A percentile compares a stretch with the other conserved stretches of the same genome.
phyloP scores from a whole-genome alignment of 1,139 yeast genomes.

The Kluyveromyces marxianus region DNA sequence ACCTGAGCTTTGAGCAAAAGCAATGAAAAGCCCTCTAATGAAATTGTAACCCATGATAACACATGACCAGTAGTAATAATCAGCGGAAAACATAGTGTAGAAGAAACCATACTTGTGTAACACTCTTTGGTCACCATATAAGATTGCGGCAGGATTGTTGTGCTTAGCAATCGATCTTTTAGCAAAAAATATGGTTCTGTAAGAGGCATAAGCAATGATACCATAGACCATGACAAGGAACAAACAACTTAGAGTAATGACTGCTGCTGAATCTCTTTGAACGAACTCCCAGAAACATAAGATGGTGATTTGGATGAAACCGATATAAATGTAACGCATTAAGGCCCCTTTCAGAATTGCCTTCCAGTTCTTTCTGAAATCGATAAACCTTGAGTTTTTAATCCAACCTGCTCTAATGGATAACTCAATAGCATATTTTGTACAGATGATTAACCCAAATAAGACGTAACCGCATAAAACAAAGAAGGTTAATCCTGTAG shows the following conservation, averaged over 20 bases:
- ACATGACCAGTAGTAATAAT: slow-evolving; percentile 67
- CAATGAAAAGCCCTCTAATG: slow-evolving; percentile 56
- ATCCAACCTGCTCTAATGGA: slow-evolving; percentile 38
- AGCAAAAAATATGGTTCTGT: slow-evolving; percentile 53
- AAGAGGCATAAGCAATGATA: slow-evolving; percentile 52
- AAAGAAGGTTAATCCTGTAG: slow-evolving; percentile 71
- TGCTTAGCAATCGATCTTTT: slow-evolving; percentile 43
- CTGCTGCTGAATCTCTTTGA: slow-evolving; percentile 64
- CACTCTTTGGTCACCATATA: slow-evolving; percentile 61
- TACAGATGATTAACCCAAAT: slow-evolving; percentile 40
- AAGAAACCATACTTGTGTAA: slow-evolving; percentile 68
- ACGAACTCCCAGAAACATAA: slow-evolving; percentile 72
- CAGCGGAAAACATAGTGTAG: slow-evolving; percentile 76
- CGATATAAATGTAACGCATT: slow-evolving; percentile 64
- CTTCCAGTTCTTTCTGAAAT: slow-evolving; percentile 48
- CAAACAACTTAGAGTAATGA: slow-evolving; percentile 60
- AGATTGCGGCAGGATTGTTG: slow-evolving; percentile 68
- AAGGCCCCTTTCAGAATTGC: slow-evolving; percentile 58
- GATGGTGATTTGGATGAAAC: slow-evolving; percentile 63
- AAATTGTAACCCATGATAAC: slow-evolving; percentile 49
- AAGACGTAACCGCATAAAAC: slow-evolving; percentile 59
- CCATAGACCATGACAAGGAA: slow-evolving; percentile 49
- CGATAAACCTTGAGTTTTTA: slow-evolving; percentile 40
- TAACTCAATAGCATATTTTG: slow-evolving; percentile 45
- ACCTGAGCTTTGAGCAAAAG: slow-evolving; percentile 62